Evolutionary conservation across 1,284 basidiomycete genomes (phyloP).

Genomic region (Tilletiaria anomala): DNA sequence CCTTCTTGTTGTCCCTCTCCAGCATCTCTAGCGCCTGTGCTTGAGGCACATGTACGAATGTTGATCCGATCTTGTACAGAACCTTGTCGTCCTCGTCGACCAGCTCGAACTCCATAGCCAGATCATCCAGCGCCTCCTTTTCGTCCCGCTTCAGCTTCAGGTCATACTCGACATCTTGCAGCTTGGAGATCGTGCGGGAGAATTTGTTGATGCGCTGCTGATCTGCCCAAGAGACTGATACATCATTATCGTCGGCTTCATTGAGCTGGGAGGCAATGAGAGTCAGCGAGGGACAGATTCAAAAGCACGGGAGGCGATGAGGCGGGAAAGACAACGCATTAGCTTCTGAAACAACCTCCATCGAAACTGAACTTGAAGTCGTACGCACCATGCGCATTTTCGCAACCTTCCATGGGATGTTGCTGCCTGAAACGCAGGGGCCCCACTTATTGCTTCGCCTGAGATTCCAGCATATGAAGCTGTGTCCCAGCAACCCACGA

Average conservation of each 20-base stretch:
- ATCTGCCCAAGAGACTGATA: conserved; percentile 89
- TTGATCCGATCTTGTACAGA: conserved; percentile 70
- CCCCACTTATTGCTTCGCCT: too few relatives aligned
- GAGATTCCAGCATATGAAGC: too few relatives aligned
- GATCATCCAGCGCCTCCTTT: conserved; percentile 80
- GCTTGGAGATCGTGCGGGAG: conserved; percentile 71
- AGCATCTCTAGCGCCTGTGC: conserved; percentile 59
- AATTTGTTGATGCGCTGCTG: conserved; percentile 85
- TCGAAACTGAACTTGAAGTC: too few relatives aligned
- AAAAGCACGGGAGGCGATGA: too few relatives aligned
- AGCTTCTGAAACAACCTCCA: too few relatives aligned
- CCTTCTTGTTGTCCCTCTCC: conserved; percentile 52
- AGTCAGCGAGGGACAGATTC: too few relatives aligned
- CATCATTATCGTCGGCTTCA: conserved; percentile 50
- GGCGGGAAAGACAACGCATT: too few relatives aligned
- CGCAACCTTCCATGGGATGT: too few relatives aligned
- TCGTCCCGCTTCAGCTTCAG: conserved; percentile 64
- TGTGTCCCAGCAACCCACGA: too few relatives aligned
- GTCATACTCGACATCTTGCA: conserved; percentile 58
- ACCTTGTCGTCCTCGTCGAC: conserved; percentile 51
- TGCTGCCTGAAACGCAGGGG: too few relatives aligned
- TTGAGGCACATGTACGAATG: conserved; percentile 67
- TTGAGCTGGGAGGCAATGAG: too few relatives aligned
- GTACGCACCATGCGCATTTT: too few relatives aligned
- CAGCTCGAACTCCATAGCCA: conserved; percentile 72